A percentile compares a stretch with the other conserved stretches of the same genome.
phyloP scores from a whole-genome alignment of 805 yeast species.

The Zygotorulaspora sp. region DNA sequence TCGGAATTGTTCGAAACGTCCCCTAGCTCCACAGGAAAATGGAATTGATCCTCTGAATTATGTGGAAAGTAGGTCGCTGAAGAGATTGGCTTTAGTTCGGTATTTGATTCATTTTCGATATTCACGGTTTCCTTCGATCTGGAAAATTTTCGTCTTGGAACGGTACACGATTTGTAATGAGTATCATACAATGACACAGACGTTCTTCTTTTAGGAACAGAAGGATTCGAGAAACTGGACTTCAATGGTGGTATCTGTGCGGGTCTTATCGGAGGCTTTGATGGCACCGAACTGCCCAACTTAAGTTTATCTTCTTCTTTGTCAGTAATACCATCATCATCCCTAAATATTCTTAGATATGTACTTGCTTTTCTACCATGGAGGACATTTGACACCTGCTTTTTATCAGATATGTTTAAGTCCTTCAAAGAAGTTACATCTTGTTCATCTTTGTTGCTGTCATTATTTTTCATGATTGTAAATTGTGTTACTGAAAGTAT shows the following conservation, averaged over 20 bases:
- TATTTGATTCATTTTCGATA: conserved; percentile 1
- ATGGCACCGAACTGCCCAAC: neutral
- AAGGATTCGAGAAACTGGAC: neutral
- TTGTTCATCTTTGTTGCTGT: conserved; percentile 2
- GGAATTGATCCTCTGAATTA: conserved; percentile 37
- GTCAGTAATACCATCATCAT: conserved; percentile 22
- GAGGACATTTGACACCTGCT: conserved; percentile 20
- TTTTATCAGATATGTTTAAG: conserved; percentile 25
- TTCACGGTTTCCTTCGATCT: conserved; percentile 8
- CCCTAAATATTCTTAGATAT: conserved; percentile 33
- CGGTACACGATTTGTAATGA: conserved; percentile 11
- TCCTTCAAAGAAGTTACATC: conserved; percentile 22
- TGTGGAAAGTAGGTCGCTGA: conserved; percentile 72
- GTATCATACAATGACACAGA: conserved; percentile 15
- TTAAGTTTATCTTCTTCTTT: neutral
- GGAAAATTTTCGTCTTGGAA: conserved; percentile 13
- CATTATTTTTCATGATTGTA: conserved; percentile 3
- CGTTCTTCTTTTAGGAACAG: conserved; percentile 4
- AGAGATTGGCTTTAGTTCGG: conserved; percentile 52
- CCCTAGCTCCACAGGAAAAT: conserved; percentile 5
- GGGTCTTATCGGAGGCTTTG: neutral
- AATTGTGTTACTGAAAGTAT: no score
- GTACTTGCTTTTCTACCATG: conserved; percentile 37
- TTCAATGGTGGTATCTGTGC: conserved; percentile 1
- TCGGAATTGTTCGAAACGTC: conserved; percentile 11